These are phyloP conservation scores for Heliosperma pusillum DNA, from an alignment of 148 eudicot genomes.

Conservation along the genomic window DNA sequence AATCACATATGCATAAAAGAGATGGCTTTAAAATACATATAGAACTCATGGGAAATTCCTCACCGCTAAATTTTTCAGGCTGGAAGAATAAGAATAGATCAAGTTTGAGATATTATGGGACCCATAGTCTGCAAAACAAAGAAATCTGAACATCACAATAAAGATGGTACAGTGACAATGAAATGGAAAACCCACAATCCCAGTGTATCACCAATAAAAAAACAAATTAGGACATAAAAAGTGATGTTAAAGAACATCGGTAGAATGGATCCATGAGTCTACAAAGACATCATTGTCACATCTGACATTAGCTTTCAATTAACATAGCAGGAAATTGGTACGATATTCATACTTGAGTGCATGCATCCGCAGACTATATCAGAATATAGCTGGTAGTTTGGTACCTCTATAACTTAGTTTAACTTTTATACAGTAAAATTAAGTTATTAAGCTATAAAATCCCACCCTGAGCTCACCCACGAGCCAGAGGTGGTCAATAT, in stretches of 20 bases:
- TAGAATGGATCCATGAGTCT: background rate
- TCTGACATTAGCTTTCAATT: background rate
- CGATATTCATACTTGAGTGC: background rate
- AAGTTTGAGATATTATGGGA: conserved; percentile 50
- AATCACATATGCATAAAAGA: background rate
- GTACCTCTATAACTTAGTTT: background rate
- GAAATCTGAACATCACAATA: conserved; percentile 14
- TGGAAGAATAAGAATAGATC: conserved; percentile 54
- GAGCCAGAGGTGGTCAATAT: background rate
- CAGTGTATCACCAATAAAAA: background rate
- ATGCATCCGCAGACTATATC: background rate
- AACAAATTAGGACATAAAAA: background rate
- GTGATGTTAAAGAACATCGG: background rate
- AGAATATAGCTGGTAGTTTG: background rate
- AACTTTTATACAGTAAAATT: background rate
- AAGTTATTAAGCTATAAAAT: too few relatives aligned
- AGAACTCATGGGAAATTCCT: conserved; percentile 63
- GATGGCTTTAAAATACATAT: conserved; percentile 44
- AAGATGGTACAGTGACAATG: conserved; percentile 14
- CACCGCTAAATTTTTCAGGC: conserved; percentile 71
- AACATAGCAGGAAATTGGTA: background rate
- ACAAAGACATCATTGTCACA: conserved; percentile 1
- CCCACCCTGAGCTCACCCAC: background rate
- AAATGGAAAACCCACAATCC: background rate
- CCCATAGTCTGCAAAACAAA: conserved; percentile 45